Base-by-base conservation (phyloP, 1,139 yeast genomes). In the Candida glucosophila region DNA sequence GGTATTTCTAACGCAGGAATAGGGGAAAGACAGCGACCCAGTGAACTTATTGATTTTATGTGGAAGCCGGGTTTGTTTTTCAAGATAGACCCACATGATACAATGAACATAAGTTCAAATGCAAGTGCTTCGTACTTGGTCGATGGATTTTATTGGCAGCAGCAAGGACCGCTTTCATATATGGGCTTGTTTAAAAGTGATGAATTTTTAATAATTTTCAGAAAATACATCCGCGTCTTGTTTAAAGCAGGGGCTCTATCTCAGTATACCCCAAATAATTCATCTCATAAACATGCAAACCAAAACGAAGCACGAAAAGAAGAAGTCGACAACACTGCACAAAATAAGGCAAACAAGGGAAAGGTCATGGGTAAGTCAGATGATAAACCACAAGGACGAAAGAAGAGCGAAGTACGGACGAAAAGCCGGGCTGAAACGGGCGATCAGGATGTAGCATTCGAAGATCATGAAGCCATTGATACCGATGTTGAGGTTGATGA, bases 181-280 rank as follows among this genome's bases (percentile, higher is more conserved):
- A 49, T 61, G 22, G 70, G 69, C 1, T 40, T 63, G 22, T 55
- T 65, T 4, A 64, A 63, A 31, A 47, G 59, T 31, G 71, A 64
- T 34, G 58, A 63, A 5, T 64, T 56, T 33, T 51, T 60, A 19
- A 55, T 56, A 27, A 48, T 61, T 22, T 44, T 63, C 22, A 44
- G 71, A 19, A 51, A 53, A 24, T 63, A 52, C 38, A 56, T 61
- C 3, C 44, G 59, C 5, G 43, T 49, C 14, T 40, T 63, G 7
- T 49, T 62, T 29, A 43, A 47, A 28, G 42, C 55, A 5, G 70
- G 67, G 6, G 60, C 52, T 27, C 51, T 63, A 36, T 39, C 58
- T 1, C 52, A 48, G 28, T 62, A 52, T 32, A 44, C 55, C 4
- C 37, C 47, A 12, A 35, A 36, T n/a, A 52, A 49, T 21, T 29